Evolutionary conservation across 192 early-diverging fungal species (phyloP), one percentile per base, ranked within the genome.

Genomic region (Mortierella antarctica): DNA sequence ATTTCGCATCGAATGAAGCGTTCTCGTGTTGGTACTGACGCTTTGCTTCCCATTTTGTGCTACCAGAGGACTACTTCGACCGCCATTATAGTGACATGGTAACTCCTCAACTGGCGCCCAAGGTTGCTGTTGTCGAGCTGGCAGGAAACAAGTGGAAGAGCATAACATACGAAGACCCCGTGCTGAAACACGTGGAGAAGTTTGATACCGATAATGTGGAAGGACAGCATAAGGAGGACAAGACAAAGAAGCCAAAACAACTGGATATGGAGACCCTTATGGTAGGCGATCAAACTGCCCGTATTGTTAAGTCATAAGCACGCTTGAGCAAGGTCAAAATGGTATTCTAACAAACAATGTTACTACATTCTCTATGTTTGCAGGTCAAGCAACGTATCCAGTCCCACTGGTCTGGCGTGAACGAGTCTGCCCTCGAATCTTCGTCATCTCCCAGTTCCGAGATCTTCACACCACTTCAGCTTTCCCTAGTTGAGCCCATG

Each of bases 381-480:
- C 48, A 83, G 60, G 57, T 83, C 52, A 83, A 83, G 15, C 82
- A 74, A 63, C 82, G 82, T 45, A 62, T 83, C n/a, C 82, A 71
- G 5, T 12, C 60, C 3, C 57, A 76, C 40, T 83, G 82, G 82
- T 11, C 57, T 12, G 64, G 62, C 2, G 70, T 83, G 1, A 83
- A 83, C 53, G 51, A 71, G 45, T 68, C 73, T 18, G 65, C 47
- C 0, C 41, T 54, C 45, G 73, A 76, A 20, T 12, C 62, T 47
- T 48, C 63, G 41, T 49, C 65, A 50, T 31, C 62, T 4, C 42
- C 42, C 11, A 55, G 49, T 6, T 73, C 67, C 47, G 66, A 82
- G 54, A 6, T 65, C 6, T 86, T 89, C 41, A 85, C 91, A 9
- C 76, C 86, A 42, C 70, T 95, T 49, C 93, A 95, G 71, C 71